Conservation (phyloP, 1,139 yeast species). For the Casaregolazyma suthepensis region DNA sequence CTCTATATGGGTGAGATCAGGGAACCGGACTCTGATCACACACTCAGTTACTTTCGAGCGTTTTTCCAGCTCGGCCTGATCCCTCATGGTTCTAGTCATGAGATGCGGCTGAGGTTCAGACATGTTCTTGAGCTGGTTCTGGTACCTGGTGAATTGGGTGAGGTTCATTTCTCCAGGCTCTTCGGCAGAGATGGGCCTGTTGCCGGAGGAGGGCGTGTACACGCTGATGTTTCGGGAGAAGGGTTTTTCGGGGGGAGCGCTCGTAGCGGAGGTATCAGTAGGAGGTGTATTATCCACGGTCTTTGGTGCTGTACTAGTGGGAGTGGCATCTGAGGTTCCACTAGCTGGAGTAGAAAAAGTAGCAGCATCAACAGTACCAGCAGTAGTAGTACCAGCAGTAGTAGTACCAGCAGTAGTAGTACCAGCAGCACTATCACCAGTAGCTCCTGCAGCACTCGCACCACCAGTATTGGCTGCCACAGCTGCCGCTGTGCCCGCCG, state of each 20-base stretch:
- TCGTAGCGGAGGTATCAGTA: too few relatives aligned
- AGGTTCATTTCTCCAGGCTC: conserved; percentile 18
- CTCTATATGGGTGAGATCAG: conserved; percentile 31
- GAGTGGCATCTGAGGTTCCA: not conserved
- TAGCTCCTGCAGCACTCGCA: too few relatives aligned
- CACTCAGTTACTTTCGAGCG: conserved; percentile 17
- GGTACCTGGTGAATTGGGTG: conserved; percentile 22
- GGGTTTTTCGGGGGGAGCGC: not conserved
- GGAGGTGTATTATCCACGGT: too few relatives aligned
- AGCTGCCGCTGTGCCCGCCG: too few relatives aligned
- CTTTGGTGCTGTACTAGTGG: not conserved
- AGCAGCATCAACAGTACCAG: not conserved
- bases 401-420: not conserved
- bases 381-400: not conserved
- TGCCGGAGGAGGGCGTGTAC: conserved; percentile 17
- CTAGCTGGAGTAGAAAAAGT: not conserved
- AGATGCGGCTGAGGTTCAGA: conserved; percentile 27
- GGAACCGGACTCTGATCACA: conserved; percentile 28
- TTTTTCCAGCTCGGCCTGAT: conserved; percentile 23
- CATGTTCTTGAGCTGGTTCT: conserved; percentile 21
- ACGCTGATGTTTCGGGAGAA: conserved; percentile 17
- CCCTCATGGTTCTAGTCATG: conserved; percentile 28
- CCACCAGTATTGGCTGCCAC: too few relatives aligned
- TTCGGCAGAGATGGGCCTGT: not conserved
- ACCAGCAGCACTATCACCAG: not conserved